Conservation (phyloP, 306 rosid species). For the Lathyrus tuberosus region DNA sequence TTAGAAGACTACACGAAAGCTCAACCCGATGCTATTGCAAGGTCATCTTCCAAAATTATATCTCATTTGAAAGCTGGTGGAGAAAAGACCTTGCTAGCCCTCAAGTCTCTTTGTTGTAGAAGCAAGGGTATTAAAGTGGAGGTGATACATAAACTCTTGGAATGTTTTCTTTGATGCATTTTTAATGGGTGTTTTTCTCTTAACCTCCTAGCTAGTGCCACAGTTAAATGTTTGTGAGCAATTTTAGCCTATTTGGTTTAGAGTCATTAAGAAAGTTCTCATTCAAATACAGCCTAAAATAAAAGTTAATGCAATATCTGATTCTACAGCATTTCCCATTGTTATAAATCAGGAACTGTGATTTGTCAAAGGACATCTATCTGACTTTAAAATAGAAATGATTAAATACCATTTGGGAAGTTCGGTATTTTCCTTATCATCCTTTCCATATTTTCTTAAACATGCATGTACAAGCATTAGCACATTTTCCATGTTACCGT, state of each 20-base stretch:
- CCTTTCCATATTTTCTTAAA: constrained; percentile 3
- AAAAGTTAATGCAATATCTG: constrained; percentile 20
- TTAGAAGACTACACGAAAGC: constrained; percentile 80
- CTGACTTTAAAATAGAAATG: constrained; percentile 22
- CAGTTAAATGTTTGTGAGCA: neutral
- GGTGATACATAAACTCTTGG: constrained; percentile 52
- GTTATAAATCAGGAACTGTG: constrained; percentile 7
- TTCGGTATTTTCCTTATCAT: constrained; percentile 15
- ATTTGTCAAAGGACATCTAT: constrained; percentile 24
- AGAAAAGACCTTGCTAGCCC: constrained; percentile 81
- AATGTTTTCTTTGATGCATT: constrained; percentile 24
- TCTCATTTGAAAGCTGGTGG: constrained; percentile 85
- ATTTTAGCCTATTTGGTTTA: constrained; percentile 25
- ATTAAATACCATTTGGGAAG: constrained; percentile 22
- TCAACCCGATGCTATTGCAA: constrained; percentile 89
- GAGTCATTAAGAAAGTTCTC: constrained; percentile 16
- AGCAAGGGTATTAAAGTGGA: constrained; percentile 89
- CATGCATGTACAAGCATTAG: neutral
- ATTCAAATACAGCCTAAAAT: constrained; percentile 11
- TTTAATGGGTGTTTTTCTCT: constrained; percentile 6
- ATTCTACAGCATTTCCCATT: neutral
- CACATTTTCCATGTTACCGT: constrained; percentile 20
- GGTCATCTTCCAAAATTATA: constrained; percentile 81
- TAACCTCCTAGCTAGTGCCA: neutral
- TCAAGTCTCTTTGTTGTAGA: constrained; percentile 89